Conservation (phyloP, 73 alveolate genomes). For the Paraurostyla sp. region DNA sequence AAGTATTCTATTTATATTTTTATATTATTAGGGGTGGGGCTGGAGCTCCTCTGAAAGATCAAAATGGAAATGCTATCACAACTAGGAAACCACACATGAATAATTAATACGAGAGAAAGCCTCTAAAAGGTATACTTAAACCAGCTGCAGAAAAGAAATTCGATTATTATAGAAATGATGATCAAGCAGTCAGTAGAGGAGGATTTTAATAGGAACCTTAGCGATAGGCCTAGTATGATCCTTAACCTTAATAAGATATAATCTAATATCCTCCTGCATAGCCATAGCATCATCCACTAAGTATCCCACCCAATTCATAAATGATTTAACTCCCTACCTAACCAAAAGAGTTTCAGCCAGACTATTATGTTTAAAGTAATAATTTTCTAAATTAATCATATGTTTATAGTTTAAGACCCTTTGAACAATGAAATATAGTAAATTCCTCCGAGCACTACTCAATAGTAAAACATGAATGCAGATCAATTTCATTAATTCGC, state of each 20-base stretch:
- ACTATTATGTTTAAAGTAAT: slow-evolving; percentile 3
- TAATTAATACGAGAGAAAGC: slow-evolving; percentile 58
- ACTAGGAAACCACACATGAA: slow-evolving; percentile 54
- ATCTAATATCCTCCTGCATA: neutral
- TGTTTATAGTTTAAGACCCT: slow-evolving; percentile 22
- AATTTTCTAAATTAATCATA: neutral
- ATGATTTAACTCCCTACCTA: neutral
- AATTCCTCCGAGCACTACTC: slow-evolving; percentile 33
- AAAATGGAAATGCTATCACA: slow-evolving; percentile 65
- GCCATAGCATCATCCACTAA: neutral
- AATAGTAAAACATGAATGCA: slow-evolving; percentile 19
- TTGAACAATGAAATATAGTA: slow-evolving; percentile 3
- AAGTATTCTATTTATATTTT: slow-evolving; percentile 2
- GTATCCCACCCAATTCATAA: slow-evolving; percentile 4
- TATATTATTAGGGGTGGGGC: slow-evolving; percentile 72
- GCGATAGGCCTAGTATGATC: neutral
- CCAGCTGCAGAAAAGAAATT: slow-evolving; percentile 26
- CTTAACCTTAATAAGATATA: neutral
- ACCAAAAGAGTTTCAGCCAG: neutral
- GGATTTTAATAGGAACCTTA: too few species aligned
- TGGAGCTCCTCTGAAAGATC: slow-evolving; percentile 77
- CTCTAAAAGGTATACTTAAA: slow-evolving; percentile 29
- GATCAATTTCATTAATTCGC: slow-evolving; percentile 50
- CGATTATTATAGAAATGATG: slow-evolving; percentile 8
- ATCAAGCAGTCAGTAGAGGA: neutral